Evolutionary conservation across 352 stramenopile species (phyloP), one percentile per base, ranked within the genome.

Genomic region (Pythium guiyangense): DNA sequence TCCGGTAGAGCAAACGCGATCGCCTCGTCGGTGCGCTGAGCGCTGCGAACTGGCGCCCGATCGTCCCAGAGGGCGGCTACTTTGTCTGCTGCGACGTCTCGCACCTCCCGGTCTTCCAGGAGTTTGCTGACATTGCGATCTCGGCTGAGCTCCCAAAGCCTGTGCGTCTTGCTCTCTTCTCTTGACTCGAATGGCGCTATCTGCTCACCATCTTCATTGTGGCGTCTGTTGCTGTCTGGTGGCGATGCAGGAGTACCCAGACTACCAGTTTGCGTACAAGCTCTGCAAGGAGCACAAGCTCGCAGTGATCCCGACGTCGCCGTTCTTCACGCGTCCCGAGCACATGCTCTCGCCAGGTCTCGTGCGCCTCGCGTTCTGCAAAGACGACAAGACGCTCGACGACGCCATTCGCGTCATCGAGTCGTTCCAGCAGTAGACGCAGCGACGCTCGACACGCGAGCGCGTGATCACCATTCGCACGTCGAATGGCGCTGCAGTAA

Each of bases 321-420:
- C 90, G 18, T 99, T 98, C 76, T 98, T 97, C 70, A 86, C 79
- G 44, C 64, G 70, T 20, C 71, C 75, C 1, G 93, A 96, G 61
- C 78, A 96, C 59, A 75, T 84, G 45, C 65, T 96, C 11, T 86
- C 86, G 15, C 77, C 71, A 0, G 86, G 77, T 11, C 52, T 95
- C 31, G 79, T 94, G 29, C 91, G 96, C 44, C 92, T 99, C 57
- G 96, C 94, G 10, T 99, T 97, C 77, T 99, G 96, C 70, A 99
- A 99, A 70, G 94, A 96, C 59, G 95, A 98, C 62, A 83, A 96
- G 57, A 98, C 91, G 6, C 67, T 98, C 20, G 71, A 92, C 54
- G 75, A 92, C 43, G 92, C 92, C 34, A 92, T 93, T 49, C 66
- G 76, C 44, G 73, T 91, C 63, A 93, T 94, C 60, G 65, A 78